Conservation (phyloP, 805 yeast species). For the Ogataea chonburiensis region DNA sequence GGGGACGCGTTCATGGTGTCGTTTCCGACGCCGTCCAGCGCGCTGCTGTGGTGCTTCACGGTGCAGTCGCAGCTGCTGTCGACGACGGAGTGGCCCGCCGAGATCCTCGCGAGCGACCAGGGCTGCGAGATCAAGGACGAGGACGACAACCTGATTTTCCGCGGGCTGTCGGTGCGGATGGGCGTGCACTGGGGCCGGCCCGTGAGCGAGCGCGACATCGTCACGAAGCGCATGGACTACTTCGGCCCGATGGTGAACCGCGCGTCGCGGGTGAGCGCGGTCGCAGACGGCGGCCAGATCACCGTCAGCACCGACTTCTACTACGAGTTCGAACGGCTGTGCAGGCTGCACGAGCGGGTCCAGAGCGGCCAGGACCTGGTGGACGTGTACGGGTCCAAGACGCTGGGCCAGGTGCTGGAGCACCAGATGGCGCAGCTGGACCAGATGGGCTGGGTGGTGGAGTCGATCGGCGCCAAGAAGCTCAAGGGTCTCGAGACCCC, state of each 20-base stretch:
- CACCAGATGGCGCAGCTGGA: conserved; percentile 63
- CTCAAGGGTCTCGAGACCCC: conserved; percentile 94
- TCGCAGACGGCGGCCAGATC: conserved; percentile 98
- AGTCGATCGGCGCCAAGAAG: conserved; percentile 79
- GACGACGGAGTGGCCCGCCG: conserved; percentile 92
- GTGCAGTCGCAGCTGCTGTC: conserved; percentile 81
- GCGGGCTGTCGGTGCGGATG: conserved; percentile 95
- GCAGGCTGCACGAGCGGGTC: conserved; percentile 46
- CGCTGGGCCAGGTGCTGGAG: conserved; percentile 45
- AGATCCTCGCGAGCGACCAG: conserved; percentile 78
- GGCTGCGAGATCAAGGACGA: conserved; percentile 77
- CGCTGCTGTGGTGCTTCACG: conserved; percentile 90
- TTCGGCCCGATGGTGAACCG: conserved; percentile 98
- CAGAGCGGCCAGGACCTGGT: conserved; percentile 33
- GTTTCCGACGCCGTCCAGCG: conserved; percentile 88
- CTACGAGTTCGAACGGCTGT: conserved; percentile 62
- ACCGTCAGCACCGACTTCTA: conserved; percentile 81
- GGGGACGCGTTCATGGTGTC: conserved; percentile 99
- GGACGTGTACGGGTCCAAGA: conserved; percentile 43
- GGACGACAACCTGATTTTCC: conserved; percentile 57
- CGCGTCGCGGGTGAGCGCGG: conserved; percentile 88
- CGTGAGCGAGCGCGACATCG: conserved; percentile 91
- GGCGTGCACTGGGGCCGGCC: conserved; percentile 99
- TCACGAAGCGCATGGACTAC: conserved; percentile 96
- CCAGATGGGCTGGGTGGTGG: conserved; percentile 65